Base-by-base conservation (phyloP, 805 yeast genomes). In the Zygoascus tannicola region DNA sequence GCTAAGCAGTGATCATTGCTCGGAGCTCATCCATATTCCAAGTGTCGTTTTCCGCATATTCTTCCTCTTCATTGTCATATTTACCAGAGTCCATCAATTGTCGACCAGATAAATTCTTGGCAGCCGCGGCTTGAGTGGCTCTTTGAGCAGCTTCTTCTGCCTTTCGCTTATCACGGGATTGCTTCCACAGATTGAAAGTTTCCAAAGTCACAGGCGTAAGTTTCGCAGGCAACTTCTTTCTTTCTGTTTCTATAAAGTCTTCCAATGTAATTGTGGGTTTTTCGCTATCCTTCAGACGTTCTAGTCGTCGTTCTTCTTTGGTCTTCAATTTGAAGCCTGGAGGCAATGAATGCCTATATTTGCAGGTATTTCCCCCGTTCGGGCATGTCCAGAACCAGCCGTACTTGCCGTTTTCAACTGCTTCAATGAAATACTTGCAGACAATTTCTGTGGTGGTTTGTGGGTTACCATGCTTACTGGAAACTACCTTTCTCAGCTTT, bases 321-420 rank as follows among this genome's bases (percentile, higher is more conserved):
- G 98, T 94, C 73, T 92, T 92, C 67, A 92, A 75, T 46, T 85
- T 94, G 65, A 87, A 94, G 1, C 98, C 99, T 38, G 94, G 88
- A 34, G 99, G 99, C 58, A 92, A 72, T 5, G 97, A 83, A 65
- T 92, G 99, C 65, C 77, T 80, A 69, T 92, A 92, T 70, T 81
- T 90, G 76, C 99, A 92, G 48, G 77, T 81, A 49, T 82, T 78
- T 52, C 95, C 97, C 34, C 90, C 88, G 55, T 85, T 85, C 22
- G 98, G 98, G 70, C 98, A 92, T 18, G 75, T 73, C 98, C 98
- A 92, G 66, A 92, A 88, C 98, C 98, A 92, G 59, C 98, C 98
- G 62, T 92, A 92, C 61, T 90, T 90, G 46, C 90, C 92, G 59
- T 87, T 86, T 61, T 92, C 99, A 46, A 92, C 97, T 0, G 98